phyloP scores from a whole-genome alignment of 108 stramenopile species.

The Conticribra weissflogii region DNA sequence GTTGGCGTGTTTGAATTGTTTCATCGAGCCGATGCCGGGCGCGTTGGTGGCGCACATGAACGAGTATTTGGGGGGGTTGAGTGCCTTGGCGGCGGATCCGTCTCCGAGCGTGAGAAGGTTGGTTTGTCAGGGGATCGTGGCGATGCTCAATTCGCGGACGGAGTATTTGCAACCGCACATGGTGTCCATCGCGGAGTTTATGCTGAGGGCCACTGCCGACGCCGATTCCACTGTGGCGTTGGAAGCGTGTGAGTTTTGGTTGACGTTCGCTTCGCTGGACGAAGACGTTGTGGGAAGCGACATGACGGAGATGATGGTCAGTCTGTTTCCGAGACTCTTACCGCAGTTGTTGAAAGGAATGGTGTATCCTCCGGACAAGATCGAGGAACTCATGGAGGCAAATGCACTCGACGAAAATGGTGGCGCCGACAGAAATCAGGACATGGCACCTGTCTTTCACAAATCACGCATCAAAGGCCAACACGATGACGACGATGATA shows the following conservation, averaged over 20 bases:
- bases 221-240: slow-evolving; percentile 58
- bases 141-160: slow-evolving; percentile 61
- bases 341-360: slow-evolving; percentile 81
- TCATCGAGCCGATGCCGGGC: slow-evolving; percentile 65
- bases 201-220: slow-evolving; percentile 71
- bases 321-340: slow-evolving; percentile 67
- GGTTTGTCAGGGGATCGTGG: slow-evolving; percentile 89
- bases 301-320: slow-evolving; percentile 61
- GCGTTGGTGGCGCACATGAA: slow-evolving; percentile 80
- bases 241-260: slow-evolving; percentile 93
- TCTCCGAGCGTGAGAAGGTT: slow-evolving; percentile 68
- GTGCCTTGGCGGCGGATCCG: slow-evolving; percentile 66
- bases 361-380: slow-evolving; percentile 83
- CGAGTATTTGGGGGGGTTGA: slow-evolving; percentile 71
- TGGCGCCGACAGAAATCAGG: slow-evolving; percentile 49
- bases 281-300: slow-evolving; percentile 59
- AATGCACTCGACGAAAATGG: slow-evolving; percentile 73
- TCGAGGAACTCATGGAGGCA: slow-evolving; percentile 69
- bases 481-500: slow-evolving; percentile 38
- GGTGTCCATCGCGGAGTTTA: slow-evolving; percentile 75
- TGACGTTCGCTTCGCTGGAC: slow-evolving; percentile 78
- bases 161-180: slow-evolving; percentile 82
- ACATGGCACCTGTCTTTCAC: slow-evolving; percentile 85
- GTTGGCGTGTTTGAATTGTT: slow-evolving; percentile 62
- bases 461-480: slow-evolving; percentile 55